These are phyloP conservation scores for Eutypella sp. DNA, from an alignment of 2,329 filamentous ascomycete genomes.

Conservation along the genomic window DNA sequence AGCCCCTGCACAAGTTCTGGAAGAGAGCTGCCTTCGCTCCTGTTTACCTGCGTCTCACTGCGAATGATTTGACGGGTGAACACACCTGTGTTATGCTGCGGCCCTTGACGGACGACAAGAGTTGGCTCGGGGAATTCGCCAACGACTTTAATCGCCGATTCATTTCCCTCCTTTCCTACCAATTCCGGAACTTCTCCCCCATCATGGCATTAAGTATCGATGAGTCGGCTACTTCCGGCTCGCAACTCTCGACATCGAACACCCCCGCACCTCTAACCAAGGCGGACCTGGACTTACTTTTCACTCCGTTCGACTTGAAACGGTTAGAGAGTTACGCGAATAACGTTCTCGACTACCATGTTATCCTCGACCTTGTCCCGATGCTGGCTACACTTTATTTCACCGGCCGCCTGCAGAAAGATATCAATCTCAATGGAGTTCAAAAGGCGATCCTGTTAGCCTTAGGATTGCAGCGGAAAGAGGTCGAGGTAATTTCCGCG, in stretches of 20 bases:
- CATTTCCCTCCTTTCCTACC: conserved; percentile 81
- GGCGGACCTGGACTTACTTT: conserved; percentile 65
- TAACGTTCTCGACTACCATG: conserved; percentile 96
- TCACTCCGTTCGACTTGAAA: conserved; percentile 93
- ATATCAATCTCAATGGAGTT: conserved; percentile 70
- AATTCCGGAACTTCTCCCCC: conserved; percentile 79
- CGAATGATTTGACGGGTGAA: conserved; percentile 94
- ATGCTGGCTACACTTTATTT: conserved; percentile 81
- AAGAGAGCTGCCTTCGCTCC: conserved; percentile 81
- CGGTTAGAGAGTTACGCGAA: conserved; percentile 92
- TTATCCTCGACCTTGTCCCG: conserved; percentile 89
- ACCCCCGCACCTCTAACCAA: conserved; percentile 59
- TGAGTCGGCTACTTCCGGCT: conserved; percentile 72
- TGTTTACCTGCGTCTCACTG: conserved; percentile 89
- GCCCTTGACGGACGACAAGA: conserved; percentile 68
- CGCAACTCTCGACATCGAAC: conserved; percentile 58
- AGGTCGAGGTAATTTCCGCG: conserved; percentile 71
- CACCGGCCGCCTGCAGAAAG: conserved; percentile 62
- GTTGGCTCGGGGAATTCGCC: conserved; percentile 87
- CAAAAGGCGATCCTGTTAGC: conserved; percentile 87
- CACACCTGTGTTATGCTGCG: conserved; percentile 97
- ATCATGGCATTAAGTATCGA: conserved; percentile 80
- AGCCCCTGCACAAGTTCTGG: conserved; percentile 91
- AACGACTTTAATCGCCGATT: conserved; percentile 95
- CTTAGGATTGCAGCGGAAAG: conserved; percentile 85